These are phyloP conservation scores for Lanmaoa rubissima DNA, from an alignment of 768 basidiomycete genomes.

Conservation along the genomic window DNA sequence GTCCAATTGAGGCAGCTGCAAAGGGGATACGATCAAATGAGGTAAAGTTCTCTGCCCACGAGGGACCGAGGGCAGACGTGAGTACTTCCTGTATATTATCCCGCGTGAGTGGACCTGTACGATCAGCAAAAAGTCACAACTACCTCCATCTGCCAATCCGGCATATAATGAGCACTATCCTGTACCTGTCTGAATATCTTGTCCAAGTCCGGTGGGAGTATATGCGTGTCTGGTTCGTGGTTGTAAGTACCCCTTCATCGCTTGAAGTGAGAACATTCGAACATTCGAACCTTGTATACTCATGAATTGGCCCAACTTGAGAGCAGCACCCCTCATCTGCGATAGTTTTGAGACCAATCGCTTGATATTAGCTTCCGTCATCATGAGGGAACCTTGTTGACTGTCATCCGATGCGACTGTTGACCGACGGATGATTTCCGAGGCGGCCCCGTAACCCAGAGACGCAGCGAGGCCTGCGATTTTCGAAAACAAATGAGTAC, in stretches of 20 bases:
- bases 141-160: slow-evolving; percentile 97
- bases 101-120: neutral
- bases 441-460: slow-evolving; percentile 83
- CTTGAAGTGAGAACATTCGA: neutral
- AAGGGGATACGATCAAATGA: slow-evolving; percentile 85
- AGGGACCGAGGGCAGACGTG: slow-evolving; percentile 62
- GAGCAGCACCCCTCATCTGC: slow-evolving; percentile 93
- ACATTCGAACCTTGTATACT: slow-evolving; percentile 83
- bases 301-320: slow-evolving; percentile 96
- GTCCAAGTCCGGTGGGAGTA: slow-evolving; percentile 85
- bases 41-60: slow-evolving; percentile 70
- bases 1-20: slow-evolving; percentile 95
- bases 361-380: slow-evolving; percentile 89
- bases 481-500: neutral
- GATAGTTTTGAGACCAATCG: slow-evolving; percentile 91
- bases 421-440: slow-evolving; percentile 77
- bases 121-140: slow-evolving; percentile 4
- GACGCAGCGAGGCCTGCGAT: slow-evolving; percentile 83
- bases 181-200: slow-evolving; percentile 88
- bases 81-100: slow-evolving; percentile 59
- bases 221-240: slow-evolving; percentile 67
- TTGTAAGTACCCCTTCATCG: neutral
- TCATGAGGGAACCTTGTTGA: slow-evolving; percentile 56
- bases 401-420: slow-evolving; percentile 36
- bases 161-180: slow-evolving; percentile 97